These are phyloP conservation scores for Acanthamoeba rhysodes DNA, from an alignment of 208 protist genomes.

Conservation along the genomic window DNA sequence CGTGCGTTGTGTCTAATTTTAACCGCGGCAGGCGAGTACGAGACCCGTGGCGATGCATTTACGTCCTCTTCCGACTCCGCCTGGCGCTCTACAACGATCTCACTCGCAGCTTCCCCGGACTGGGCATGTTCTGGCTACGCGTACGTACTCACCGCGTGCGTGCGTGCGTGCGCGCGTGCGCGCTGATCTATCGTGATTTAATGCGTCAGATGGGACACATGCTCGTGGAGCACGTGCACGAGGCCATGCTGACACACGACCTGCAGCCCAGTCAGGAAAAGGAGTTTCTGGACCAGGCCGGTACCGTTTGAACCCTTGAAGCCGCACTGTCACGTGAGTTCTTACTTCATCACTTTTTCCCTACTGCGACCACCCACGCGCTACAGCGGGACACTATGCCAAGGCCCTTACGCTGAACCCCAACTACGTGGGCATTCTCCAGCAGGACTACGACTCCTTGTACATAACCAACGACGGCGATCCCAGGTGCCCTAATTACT, in stretches of 20 bases:
- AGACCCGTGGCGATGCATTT: conserved; percentile 61
- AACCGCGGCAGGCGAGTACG: background rate
- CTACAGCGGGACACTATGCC: conserved; percentile 37
- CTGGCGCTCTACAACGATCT: conserved; percentile 54
- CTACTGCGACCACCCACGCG: no score
- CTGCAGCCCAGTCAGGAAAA: conserved; percentile 1
- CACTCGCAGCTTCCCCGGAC: conserved; percentile 26
- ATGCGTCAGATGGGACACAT: background rate
- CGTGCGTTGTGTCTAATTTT: background rate
- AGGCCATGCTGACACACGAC: conserved; percentile 31
- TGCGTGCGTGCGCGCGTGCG: no score
- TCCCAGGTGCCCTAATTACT: background rate
- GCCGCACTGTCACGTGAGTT: no score
- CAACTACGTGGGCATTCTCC: conserved; percentile 40
- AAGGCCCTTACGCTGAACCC: conserved; percentile 62
- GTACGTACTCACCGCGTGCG: no score
- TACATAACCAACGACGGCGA: conserved; percentile 69
- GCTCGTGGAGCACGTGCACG: background rate
- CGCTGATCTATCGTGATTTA: background rate
- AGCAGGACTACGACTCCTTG: conserved; percentile 46
- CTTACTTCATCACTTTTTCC: no score
- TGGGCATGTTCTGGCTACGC: conserved; percentile 58
- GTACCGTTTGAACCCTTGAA: background rate
- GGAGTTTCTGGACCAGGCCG: background rate
- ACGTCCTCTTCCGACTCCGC: conserved; percentile 32